These are phyloP conservation scores for Aphanoascus verrucosus DNA, from an alignment of 2,329 filamentous ascomycete genomes.

Conservation along the genomic window DNA sequence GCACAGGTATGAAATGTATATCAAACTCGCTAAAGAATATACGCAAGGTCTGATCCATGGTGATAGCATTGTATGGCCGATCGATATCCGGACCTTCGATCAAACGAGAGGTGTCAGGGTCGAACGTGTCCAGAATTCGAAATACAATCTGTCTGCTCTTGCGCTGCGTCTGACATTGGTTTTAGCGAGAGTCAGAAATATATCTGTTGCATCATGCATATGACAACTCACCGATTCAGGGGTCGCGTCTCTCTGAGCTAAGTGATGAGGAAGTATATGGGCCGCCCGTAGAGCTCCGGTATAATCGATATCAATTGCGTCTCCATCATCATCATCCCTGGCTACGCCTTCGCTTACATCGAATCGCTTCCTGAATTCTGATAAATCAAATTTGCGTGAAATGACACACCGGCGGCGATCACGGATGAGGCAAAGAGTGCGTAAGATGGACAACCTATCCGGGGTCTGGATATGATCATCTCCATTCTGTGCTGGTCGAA, in stretches of 20 bases:
- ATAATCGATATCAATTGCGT: background rate
- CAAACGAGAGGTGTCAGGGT: slow-evolving; percentile 26
- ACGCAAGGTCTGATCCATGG: slow-evolving; percentile 23
- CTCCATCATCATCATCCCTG: slow-evolving; percentile 18
- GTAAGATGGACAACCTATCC: background rate
- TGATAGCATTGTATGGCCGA: slow-evolving; percentile 32
- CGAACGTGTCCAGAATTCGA: slow-evolving; percentile 38
- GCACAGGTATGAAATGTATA: slow-evolving; percentile 11
- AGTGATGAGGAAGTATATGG: background rate
- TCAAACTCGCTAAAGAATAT: slow-evolving; percentile 22
- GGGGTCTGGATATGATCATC: background rate
- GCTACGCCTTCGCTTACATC: slow-evolving; percentile 8
- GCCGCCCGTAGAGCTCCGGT: background rate
- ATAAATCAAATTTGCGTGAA: background rate
- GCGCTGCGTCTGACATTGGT: slow-evolving; percentile 13
- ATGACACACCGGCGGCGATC: background rate
- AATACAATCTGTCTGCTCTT: slow-evolving; percentile 27
- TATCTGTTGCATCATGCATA: too few species aligned
- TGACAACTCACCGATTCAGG: too few species aligned
- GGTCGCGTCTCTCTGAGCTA: too few species aligned
- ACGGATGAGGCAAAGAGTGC: background rate
- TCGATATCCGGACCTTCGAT: slow-evolving; percentile 34
- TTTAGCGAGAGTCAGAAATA: background rate
- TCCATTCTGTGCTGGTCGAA: background rate
- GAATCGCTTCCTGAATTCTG: background rate